phyloP scores from a whole-genome alignment of 2,329 filamentous ascomycete genomes.

The Cladosporium cucumerinum region DNA sequence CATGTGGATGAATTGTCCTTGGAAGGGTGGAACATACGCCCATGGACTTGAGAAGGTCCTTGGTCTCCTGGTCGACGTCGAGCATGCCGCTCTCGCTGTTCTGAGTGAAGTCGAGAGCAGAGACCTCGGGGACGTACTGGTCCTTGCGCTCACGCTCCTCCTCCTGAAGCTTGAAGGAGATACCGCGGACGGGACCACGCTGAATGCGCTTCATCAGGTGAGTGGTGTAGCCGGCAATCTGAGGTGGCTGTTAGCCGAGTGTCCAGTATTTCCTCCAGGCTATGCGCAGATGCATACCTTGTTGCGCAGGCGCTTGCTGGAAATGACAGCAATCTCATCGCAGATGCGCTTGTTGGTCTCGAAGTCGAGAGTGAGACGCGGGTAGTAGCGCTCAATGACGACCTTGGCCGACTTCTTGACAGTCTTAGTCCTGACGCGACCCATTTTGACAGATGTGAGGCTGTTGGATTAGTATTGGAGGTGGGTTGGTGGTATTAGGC shows the following conservation, averaged over 20 bases:
- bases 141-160: conserved; percentile 99
- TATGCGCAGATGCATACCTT: conserved; percentile 61
- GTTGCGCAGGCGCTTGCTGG: conserved; percentile 98
- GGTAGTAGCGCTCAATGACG: conserved; percentile 96
- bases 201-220: conserved; percentile 99
- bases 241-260: neutral
- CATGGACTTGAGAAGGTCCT: conserved; percentile 97
- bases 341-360: conserved; percentile 99
- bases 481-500: conserved; percentile 3
- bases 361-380: conserved; percentile 97
- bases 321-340: conserved; percentile 99
- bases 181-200: conserved; percentile 97
- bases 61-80: conserved; percentile 95
- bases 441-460: conserved; percentile 46
- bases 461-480: conserved; percentile 13
- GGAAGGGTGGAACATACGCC: conserved; percentile 67
- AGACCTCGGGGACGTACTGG: conserved; percentile 99
- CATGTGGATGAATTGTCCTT: neutral
- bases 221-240: conserved; percentile 98
- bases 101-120: conserved; percentile 96
- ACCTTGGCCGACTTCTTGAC: conserved; percentile 94
- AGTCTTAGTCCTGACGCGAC: conserved; percentile 60
- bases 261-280: neutral
- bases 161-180: conserved; percentile 99
- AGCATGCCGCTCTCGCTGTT: conserved; percentile 89